Evolutionary conservation across 2,329 filamentous ascomycete species (phyloP).

Genomic region (Aphanocladium album): DNA sequence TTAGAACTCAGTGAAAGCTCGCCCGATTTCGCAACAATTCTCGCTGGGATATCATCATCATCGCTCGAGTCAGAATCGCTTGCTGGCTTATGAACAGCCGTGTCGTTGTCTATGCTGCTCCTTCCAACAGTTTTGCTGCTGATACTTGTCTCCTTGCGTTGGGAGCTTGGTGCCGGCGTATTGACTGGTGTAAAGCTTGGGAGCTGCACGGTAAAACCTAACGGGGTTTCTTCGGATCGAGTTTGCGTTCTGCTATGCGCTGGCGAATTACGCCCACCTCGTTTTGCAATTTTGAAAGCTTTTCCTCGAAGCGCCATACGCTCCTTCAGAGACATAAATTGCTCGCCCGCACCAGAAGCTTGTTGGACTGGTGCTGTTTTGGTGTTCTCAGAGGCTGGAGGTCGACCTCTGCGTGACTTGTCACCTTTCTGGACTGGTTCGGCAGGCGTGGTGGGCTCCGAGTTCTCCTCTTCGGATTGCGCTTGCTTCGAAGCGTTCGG

Average conservation of each 20-base stretch:
- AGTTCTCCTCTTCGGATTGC: background rate
- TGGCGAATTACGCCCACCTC: conserved; percentile 20
- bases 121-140: background rate
- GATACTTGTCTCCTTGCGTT: background rate
- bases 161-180: background rate
- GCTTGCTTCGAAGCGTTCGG: conserved; percentile 17
- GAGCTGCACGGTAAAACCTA: conserved; percentile 1
- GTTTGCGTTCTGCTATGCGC: background rate
- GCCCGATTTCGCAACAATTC: conserved; percentile 1
- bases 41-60: conserved; percentile 16
- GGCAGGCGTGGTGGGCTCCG: background rate
- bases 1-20: background rate
- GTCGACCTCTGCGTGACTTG: conserved; percentile 20
- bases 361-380: background rate
- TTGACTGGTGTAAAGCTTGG: conserved; percentile 7
- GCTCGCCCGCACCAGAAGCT: conserved; percentile 19
- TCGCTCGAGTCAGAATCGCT: conserved; percentile 14
- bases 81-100: background rate
- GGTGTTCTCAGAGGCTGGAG: conserved; percentile 18
- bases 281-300: conserved; percentile 46
- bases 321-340: conserved; percentile 52
- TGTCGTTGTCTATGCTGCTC: background rate
- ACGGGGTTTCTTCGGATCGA: background rate
- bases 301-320: conserved; percentile 51
- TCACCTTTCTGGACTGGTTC: background rate